Evolutionary conservation across 2,329 filamentous ascomycete genomes (phyloP).

Genomic region (Colletotrichum musae): DNA sequence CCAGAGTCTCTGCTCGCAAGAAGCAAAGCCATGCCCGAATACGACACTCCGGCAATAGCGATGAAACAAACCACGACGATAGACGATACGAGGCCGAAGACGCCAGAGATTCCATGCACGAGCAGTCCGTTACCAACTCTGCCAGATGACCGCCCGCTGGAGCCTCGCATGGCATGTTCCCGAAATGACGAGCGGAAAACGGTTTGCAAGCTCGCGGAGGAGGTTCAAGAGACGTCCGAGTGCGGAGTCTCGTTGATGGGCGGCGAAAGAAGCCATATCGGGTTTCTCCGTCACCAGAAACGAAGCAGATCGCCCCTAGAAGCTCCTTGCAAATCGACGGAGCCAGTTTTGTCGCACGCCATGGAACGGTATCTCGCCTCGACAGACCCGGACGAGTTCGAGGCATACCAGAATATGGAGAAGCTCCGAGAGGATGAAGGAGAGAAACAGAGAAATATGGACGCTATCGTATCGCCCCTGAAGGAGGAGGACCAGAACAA

Average conservation of each 20-base stretch:
- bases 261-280: neutral
- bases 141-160: neutral
- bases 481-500: neutral
- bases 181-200: slow-evolving; percentile 5
- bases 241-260: neutral
- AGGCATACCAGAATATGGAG: neutral
- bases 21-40: neutral
- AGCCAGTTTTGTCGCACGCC: neutral
- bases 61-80: neutral
- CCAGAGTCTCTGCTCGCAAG: slow-evolving; percentile 9
- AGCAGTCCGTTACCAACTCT: slow-evolving; percentile 4
- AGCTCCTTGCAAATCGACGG: neutral
- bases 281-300: neutral
- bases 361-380: slow-evolving; percentile 26
- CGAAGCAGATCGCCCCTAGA: slow-evolving; percentile 1
- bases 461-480: too few species aligned
- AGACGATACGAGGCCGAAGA: neutral
- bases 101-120: neutral
- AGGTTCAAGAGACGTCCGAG: neutral
- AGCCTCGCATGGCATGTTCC: slow-evolving; percentile 5
- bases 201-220: neutral
- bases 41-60: neutral
- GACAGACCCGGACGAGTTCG: neutral
- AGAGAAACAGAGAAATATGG: too few species aligned
- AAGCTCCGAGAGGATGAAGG: neutral